phyloP scores from a whole-genome alignment of 805 yeast genomes.

The Dipodascopsis tothii region DNA sequence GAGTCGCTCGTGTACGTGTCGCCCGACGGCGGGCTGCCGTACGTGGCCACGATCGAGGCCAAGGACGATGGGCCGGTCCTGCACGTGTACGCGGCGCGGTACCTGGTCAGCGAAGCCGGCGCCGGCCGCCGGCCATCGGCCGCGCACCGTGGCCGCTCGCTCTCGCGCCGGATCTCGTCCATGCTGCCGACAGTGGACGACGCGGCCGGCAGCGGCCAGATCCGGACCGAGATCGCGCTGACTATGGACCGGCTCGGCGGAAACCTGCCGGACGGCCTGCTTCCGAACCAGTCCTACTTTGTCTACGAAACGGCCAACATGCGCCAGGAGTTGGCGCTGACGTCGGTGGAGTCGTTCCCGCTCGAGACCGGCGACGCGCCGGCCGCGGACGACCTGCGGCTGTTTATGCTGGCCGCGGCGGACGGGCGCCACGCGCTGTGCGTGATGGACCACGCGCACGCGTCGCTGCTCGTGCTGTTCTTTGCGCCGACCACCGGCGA shows the following conservation, averaged over 20 bases:
- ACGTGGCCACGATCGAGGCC: neutral
- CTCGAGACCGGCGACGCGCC: constrained; percentile 35
- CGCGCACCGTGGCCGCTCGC: constrained; percentile 1
- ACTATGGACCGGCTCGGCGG: constrained; percentile 35
- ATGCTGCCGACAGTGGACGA: constrained; percentile 15
- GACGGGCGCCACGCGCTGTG: constrained; percentile 38
- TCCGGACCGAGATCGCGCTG: constrained; percentile 14
- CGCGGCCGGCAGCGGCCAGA: constrained; percentile 4
- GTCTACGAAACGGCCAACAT: neutral
- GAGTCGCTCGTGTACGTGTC: neutral
- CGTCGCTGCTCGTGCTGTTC: constrained; percentile 45
- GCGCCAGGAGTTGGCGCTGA: constrained; percentile 27
- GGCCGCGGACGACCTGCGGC: no score
- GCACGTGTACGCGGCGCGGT: neutral
- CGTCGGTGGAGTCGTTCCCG: constrained; percentile 15
- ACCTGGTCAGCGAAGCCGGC: neutral
- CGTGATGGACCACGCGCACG: constrained; percentile 39
- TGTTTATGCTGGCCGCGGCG: neutral
- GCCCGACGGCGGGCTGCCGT: neutral
- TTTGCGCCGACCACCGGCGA: constrained; percentile 26
- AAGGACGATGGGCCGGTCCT: neutral
- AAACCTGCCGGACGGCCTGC: neutral
- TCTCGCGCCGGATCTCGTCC: constrained; percentile 16
- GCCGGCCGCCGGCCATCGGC: neutral
- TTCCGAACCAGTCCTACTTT: neutral